Base-by-base conservation (phyloP, 129 eudicot species). In the Flaveria ramosissima region DNA sequence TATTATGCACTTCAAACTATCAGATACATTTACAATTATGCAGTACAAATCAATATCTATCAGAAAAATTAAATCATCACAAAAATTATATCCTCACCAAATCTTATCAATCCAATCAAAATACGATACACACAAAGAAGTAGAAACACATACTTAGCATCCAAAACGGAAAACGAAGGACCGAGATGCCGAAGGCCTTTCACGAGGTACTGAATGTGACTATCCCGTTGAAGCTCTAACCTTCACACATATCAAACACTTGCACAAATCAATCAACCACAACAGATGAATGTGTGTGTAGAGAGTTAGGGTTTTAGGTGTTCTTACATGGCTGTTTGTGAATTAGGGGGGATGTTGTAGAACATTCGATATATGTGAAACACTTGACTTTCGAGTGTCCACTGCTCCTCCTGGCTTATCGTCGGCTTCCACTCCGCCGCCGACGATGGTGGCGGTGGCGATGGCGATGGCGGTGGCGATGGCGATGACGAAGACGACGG, bases 101-200 rank as follows among this genome's bases (percentile, higher is more conserved):
- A 21, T 23, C 65, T 60, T 10, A 48, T 16, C 23, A 36, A 20
- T 14, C 6, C 48, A 0, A 52, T 55, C 14, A 62, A 15, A 61
- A 63, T 6, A 24, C 4, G n/a, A 62, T 6, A 43, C 7, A 9
- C 32, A 27, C 42, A 12, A 63, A 63, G 46, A 71, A 12, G 72
- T 39, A 71, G 30, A 55, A 43, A 30, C 6, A n/a, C 0, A 63
- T 88, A 93, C 97, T 88, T 90, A 75, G 97, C 91, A 81, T 93
- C 98, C 70, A 93, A 72, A 11, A 85, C 88, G 19, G 78, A 65
- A 61, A 90, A 90, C 30, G 90, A 80, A 36, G 89, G 87, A 42
- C 78, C 86, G 78, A 93, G 98, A 14, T 77, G 89, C 53, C 80
- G 77, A 30, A 93, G 87, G n/a, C 97, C 90, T 56, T 81, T 87